A percentile compares a stretch with the other conserved stretches of the same genome.
Evolutionary conservation across 2,329 filamentous ascomycete species (phyloP).

Genomic region (Coleophoma cylindrospora): DNA sequence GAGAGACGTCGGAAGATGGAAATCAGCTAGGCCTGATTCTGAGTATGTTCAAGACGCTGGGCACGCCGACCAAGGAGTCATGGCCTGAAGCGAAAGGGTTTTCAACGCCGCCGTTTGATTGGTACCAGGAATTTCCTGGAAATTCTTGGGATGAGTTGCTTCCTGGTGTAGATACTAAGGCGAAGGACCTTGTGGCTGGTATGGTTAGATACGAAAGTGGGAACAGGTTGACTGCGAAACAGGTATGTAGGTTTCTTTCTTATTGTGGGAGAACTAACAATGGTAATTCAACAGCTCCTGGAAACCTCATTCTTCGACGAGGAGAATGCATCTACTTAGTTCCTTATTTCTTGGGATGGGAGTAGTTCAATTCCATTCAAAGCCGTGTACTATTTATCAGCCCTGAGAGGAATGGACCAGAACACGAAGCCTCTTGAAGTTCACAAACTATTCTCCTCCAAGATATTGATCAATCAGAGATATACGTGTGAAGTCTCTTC

Average conservation of each 20-base stretch:
- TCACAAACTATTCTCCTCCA: no score
- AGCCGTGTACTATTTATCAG: no score
- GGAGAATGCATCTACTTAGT: no score
- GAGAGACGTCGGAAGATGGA: slow-evolving; percentile 67
- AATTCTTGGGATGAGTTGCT: slow-evolving; percentile 68
- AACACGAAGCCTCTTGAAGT: no score
- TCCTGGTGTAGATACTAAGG: slow-evolving; percentile 49
- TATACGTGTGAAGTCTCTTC: no score
- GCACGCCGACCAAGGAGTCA: slow-evolving; percentile 71
- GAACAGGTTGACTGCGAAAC: slow-evolving; percentile 58
- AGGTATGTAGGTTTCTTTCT: slow-evolving; percentile 35
- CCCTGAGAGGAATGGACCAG: no score
- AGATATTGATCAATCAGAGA: no score
- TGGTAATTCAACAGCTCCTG: not conserved
- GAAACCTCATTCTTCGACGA: no score
- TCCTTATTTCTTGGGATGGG: no score
- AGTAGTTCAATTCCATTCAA: no score
- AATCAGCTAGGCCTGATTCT: slow-evolving; percentile 88
- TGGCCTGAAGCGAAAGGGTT: slow-evolving; percentile 79
- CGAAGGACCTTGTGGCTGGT: slow-evolving; percentile 59
- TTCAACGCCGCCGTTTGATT: slow-evolving; percentile 77
- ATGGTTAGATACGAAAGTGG: slow-evolving; percentile 71
- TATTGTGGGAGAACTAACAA: not conserved
- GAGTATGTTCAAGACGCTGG: slow-evolving; percentile 87
- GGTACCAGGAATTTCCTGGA: slow-evolving; percentile 71